Evolutionary conservation across 225 moss, liverwort and hornwort species (phyloP), one percentile per base, ranked within the genome.

Genomic region (Neckera pumila): DNA sequence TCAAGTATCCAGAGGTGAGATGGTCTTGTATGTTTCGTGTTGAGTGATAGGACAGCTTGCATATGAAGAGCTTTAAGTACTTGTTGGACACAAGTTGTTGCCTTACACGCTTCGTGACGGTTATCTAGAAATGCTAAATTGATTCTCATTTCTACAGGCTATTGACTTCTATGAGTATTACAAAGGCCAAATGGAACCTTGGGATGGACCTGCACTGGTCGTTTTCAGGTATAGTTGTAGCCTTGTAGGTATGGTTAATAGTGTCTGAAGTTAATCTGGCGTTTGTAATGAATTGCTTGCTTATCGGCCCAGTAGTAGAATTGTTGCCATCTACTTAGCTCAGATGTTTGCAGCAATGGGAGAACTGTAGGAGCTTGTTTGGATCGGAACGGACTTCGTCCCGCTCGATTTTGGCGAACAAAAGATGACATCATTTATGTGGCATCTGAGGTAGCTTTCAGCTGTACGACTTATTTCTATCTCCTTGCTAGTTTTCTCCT

Each of bases 151-250:
- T 83, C 47, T 86, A 86, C 93, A 94, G 92, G 92, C 89, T 45
- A 86, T 94, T 76, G 95, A 93, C 87, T 96, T 98, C 86, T 98
- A 98, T 87, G 94, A 98, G 71, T 98, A 95, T 79, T 98, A 96
- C 91, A 98, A 98, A 85, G 97, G 96, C 18, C 97, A 98, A 88
- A 98, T 96, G 96, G 96, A 96, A 85, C 94, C 97, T 81, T 98
- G 97, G 96, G 97, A 98, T 94, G 96, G 97, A 85, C 97, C 96
- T 86, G 96, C 97, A 51, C 88, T 98, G 81, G 38, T 98, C 36
- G 92, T 98, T 58, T 96, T 96, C 90, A 97, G 97, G 97, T 97
- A 66, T 63, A 6, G 45, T 77, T 81, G 36, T 72, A 76, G 75
- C 36, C 51, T 76, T 76, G 51, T 86, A 64, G 74, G 36, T 64